These are phyloP conservation scores for Pittosporum tobira DNA, from an alignment of 129 eudicot species.

Conservation along the genomic window DNA sequence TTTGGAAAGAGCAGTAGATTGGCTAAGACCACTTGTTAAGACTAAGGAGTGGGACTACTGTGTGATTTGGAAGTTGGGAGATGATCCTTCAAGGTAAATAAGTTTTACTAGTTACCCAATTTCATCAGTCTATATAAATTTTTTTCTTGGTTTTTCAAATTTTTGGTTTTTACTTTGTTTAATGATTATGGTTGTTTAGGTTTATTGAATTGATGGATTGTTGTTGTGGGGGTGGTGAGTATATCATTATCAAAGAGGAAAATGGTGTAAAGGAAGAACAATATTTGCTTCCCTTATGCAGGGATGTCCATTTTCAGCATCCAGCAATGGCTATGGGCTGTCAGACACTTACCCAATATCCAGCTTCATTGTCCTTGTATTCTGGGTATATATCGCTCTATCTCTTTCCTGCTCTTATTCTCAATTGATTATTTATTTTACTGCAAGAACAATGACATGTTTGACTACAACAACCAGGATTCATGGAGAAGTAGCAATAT, in stretches of 20 bases:
- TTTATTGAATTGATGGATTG: conserved; percentile 69
- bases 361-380: conserved; percentile 55
- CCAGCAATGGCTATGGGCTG: conserved; percentile 44
- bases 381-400: conserved; percentile 63
- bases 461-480: conserved; percentile 32
- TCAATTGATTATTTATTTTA: not conserved
- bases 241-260: conserved; percentile 35
- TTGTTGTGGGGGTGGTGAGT: conserved; percentile 54
- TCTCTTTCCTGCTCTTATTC: not conserved
- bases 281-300: conserved; percentile 33
- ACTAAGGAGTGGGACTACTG: conserved; percentile 67
- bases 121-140: not conserved
- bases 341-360: conserved; percentile 40
- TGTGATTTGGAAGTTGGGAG: conserved; percentile 72
- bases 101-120: too few relatives aligned
- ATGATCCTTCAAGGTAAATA: conserved; percentile 70
- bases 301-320: conserved; percentile 45
- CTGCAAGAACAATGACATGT: not conserved
- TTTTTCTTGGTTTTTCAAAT: not conserved
- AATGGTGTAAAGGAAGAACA: conserved; percentile 19
- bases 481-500: conserved; percentile 77
- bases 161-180: conserved; percentile 2
- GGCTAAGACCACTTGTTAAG: conserved; percentile 47
- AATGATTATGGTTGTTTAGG: conserved; percentile 22
- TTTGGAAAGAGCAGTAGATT: conserved; percentile 33